These are phyloP conservation scores for Curvularia sp. DNA, from an alignment of 2,329 filamentous ascomycete genomes.

Conservation along the genomic window DNA sequence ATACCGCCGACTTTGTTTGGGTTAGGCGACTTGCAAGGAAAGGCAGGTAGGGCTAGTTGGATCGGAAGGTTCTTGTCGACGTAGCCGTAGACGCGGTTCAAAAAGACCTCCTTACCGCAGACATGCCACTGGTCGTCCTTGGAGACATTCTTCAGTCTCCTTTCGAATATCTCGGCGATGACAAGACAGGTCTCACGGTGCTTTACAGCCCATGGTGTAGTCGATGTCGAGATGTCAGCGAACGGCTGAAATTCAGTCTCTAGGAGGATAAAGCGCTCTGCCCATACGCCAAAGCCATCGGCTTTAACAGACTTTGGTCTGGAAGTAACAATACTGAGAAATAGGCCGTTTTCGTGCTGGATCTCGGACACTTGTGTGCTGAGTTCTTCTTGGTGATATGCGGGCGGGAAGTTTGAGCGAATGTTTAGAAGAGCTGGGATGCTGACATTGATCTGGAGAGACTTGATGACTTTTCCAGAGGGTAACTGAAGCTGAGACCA, in stretches of 20 bases:
- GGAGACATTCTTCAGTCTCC: constrained; percentile 39
- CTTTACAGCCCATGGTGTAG: constrained; percentile 30
- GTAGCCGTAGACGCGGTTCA: constrained; percentile 38
- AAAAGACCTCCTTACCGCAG: constrained; percentile 34
- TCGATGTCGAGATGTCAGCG: constrained; percentile 24
- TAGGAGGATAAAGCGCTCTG: constrained; percentile 40
- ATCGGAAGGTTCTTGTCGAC: constrained; percentile 38
- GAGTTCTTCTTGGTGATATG: constrained; percentile 30
- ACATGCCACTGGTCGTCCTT: constrained; percentile 40
- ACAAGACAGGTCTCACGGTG: constrained; percentile 28
- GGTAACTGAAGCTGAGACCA: constrained; percentile 31
- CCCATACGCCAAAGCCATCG: constrained; percentile 38
- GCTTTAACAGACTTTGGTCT: constrained; percentile 32
- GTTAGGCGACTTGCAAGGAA: constrained; percentile 70
- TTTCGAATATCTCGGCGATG: constrained; percentile 40
- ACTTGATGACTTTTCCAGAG: constrained; percentile 37
- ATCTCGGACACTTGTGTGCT: constrained; percentile 32
- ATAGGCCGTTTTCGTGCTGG: constrained; percentile 30
- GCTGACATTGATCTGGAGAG: constrained; percentile 24
- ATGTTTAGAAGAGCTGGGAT: constrained; percentile 31
- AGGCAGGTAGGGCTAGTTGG: constrained; percentile 60
- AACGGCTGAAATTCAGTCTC: constrained; percentile 40
- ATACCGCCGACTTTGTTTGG: constrained; percentile 61
- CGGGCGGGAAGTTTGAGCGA: constrained; percentile 35
- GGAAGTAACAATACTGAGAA: constrained; percentile 34